phyloP scores from a whole-genome alignment of 129 eudicot genomes.

The Arctium minus region DNA sequence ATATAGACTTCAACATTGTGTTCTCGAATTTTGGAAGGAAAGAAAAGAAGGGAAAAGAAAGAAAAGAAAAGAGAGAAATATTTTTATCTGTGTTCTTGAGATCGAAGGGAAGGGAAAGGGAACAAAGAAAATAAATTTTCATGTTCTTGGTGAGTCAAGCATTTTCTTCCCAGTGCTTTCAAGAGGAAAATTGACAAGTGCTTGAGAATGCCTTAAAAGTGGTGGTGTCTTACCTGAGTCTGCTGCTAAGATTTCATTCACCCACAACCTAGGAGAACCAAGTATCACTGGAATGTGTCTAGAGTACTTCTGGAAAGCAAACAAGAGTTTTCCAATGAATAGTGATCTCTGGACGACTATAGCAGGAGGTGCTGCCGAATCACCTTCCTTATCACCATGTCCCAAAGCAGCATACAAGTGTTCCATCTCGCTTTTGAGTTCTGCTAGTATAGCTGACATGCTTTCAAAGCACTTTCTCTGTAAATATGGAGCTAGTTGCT shows the following conservation, averaged over 20 bases:
- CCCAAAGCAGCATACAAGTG: conserved; percentile 47
- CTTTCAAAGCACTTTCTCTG: conserved; percentile 73
- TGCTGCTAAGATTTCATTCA: conserved; percentile 39
- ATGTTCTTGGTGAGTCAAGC: conserved; percentile 20
- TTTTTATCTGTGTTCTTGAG: too few species aligned
- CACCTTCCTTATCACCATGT: conserved; percentile 29
- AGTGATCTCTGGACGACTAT: conserved; percentile 70
- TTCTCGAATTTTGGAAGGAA: too few species aligned
- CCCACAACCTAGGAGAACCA: conserved; percentile 91
- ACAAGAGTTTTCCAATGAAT: conserved; percentile 76
- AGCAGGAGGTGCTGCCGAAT: conserved; percentile 42
- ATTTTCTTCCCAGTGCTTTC: conserved; percentile 52
- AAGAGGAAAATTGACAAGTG: conserved; percentile 33
- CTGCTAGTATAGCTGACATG: conserved; percentile 56
- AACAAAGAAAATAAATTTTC: too few species aligned
- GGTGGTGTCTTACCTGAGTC: conserved; percentile 34
- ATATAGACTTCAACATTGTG: neutral
- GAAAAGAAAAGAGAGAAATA: too few species aligned
- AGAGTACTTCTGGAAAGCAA: conserved; percentile 88
- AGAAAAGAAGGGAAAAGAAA: too few species aligned
- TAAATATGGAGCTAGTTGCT: conserved; percentile 64
- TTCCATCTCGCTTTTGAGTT: conserved; percentile 67
- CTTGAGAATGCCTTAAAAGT: conserved; percentile 39
- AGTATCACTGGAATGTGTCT: conserved; percentile 78
- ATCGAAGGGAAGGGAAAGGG: too few species aligned